phyloP scores from a whole-genome alignment of 495 filamentous ascomycete species.

The Podospora pseudoanserina region DNA sequence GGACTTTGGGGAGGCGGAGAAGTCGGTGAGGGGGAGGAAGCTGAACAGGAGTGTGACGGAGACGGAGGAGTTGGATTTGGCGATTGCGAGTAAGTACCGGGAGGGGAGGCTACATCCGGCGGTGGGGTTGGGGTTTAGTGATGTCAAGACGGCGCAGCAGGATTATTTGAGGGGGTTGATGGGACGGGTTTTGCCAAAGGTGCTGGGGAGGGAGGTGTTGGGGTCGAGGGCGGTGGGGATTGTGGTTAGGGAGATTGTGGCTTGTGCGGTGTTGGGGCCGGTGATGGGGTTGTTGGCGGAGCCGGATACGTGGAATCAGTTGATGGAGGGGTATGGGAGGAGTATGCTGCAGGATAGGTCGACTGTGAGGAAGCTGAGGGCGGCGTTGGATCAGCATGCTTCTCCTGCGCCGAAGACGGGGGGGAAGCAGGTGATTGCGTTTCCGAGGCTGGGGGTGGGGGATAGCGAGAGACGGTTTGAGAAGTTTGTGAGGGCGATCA shows the following conservation, averaged over 20 bases:
- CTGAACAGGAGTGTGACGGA: constrained; percentile 88
- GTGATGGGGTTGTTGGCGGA: constrained; percentile 70
- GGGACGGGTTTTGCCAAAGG: constrained; percentile 63
- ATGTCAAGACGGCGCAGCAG: constrained; percentile 78
- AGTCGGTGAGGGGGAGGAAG: constrained; percentile 77
- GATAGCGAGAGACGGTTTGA: constrained; percentile 94
- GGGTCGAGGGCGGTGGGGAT: constrained; percentile 75
- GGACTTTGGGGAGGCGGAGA: constrained; percentile 88
- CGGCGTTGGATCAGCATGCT: constrained; percentile 91
- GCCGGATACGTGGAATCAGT: constrained; percentile 94
- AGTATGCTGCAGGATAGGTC: constrained; percentile 92
- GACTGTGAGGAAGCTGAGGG: constrained; percentile 87
- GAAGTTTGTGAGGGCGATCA: constrained; percentile 83
- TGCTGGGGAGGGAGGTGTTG: constrained; percentile 65
- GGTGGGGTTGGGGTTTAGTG: constrained; percentile 73
- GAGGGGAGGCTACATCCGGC: constrained; percentile 88
- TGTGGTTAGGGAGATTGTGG: constrained; percentile 78
- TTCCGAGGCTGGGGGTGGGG: constrained; percentile 55
- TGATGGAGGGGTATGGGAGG: constrained; percentile 85
- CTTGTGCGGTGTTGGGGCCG: constrained; percentile 71
- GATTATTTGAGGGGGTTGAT: constrained; percentile 76
- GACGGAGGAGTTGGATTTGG: constrained; percentile 89
- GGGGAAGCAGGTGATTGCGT: constrained; percentile 49
- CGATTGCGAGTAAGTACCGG: constrained; percentile 87
- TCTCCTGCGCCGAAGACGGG: constrained; percentile 67